A percentile compares a stretch with the other conserved stretches of the same genome.
Evolutionary conservation across 495 filamentous ascomycete genomes (phyloP).

Genomic region (Schizothecium vesticola): DNA sequence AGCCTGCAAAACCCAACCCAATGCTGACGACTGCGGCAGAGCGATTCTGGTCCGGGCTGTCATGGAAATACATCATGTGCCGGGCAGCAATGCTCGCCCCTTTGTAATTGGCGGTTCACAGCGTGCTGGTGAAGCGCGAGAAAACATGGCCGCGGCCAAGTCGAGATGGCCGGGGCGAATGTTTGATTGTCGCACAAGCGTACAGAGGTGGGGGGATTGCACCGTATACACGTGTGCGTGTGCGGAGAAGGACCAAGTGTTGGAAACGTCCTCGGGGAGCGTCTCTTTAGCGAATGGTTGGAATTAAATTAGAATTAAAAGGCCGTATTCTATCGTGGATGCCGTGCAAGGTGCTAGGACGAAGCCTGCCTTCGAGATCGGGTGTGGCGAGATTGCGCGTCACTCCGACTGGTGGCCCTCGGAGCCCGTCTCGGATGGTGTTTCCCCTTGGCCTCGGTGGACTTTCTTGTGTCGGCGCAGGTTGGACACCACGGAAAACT

Average conservation of each 20-base stretch:
- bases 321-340: slow-evolving; percentile 24
- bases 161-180: neutral
- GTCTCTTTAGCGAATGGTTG: slow-evolving; percentile 17
- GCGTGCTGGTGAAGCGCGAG: neutral
- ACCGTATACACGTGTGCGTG: slow-evolving; percentile 3
- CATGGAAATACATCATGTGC: neutral
- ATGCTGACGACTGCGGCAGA: neutral
- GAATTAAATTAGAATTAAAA: slow-evolving; percentile 20
- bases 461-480: slow-evolving; percentile 93
- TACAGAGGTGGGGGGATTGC: slow-evolving; percentile 1
- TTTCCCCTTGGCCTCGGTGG: slow-evolving; percentile 68
- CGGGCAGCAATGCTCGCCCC: slow-evolving; percentile 12
- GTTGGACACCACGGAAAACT: slow-evolving; percentile 98
- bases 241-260: slow-evolving; percentile 2
- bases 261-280: slow-evolving; percentile 5
- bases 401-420: slow-evolving; percentile 47
- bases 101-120: neutral
- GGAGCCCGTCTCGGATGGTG: slow-evolving; percentile 47
- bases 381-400: neutral
- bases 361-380: slow-evolving; percentile 7
- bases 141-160: slow-evolving; percentile 3
- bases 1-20: neutral
- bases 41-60: neutral
- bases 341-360: slow-evolving; percentile 11
- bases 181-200: slow-evolving; percentile 2